Evolutionary conservation across 73 alveolate genomes (phyloP).

Genomic region (Stentor roeselii): DNA sequence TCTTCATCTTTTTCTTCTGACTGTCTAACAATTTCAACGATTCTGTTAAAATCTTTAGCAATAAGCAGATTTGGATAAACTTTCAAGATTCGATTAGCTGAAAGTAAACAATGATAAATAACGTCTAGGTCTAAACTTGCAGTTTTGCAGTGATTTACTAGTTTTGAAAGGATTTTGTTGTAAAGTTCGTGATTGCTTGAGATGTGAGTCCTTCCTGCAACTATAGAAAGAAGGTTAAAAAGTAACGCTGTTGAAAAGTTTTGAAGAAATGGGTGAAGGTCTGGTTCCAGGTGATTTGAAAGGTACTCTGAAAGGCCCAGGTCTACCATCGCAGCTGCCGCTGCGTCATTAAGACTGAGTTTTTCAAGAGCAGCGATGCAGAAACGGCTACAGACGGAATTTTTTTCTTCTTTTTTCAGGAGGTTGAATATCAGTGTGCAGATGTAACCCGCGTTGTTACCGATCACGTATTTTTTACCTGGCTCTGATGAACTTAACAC

Average conservation of each 20-base stretch:
- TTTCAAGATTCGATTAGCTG: not conserved
- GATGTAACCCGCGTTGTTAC: not conserved
- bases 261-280: not conserved
- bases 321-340: not conserved
- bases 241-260: constrained; percentile 6
- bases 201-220: not conserved
- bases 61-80: not conserved
- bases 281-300: not conserved
- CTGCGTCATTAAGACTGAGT: constrained; percentile 9
- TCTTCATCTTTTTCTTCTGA: not conserved
- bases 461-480: not conserved
- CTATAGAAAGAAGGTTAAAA: not conserved
- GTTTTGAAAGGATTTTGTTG: not conserved
- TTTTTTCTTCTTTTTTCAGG: not conserved
- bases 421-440: not conserved
- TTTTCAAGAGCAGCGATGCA: not conserved
- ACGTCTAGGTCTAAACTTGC: not conserved
- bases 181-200: not conserved
- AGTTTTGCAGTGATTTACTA: too few species aligned
- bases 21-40: not conserved
- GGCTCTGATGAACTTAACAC: not conserved
- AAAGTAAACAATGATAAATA: not conserved
- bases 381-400: not conserved
- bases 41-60: not conserved
- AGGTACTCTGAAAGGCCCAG: not conserved